Conservation (phyloP, 495 filamentous ascomycete species). For the Penicillium pancosmium region DNA sequence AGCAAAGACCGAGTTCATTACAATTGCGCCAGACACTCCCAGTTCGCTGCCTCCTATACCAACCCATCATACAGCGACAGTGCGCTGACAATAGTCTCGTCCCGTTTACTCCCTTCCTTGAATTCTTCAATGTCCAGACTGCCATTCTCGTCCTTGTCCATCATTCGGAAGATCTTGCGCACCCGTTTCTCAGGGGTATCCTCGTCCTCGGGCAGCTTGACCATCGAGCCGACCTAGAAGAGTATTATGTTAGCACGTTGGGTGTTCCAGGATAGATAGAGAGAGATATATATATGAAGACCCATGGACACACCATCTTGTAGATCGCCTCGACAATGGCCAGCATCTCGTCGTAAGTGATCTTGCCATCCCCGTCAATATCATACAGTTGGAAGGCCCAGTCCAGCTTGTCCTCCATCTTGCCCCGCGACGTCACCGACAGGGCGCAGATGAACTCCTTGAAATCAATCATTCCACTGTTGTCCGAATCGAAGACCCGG, state of each 20-base stretch:
- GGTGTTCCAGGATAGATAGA: background rate
- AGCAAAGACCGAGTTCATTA: constrained; percentile 9
- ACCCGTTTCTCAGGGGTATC: constrained; percentile 99
- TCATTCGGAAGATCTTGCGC: constrained; percentile 98
- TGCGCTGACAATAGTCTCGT: constrained; percentile 98
- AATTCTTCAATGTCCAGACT: constrained; percentile 94
- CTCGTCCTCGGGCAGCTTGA: constrained; percentile 97
- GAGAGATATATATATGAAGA: background rate
- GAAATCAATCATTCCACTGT: constrained; percentile 97
- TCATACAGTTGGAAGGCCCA: constrained; percentile 99
- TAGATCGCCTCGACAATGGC: constrained; percentile 99
- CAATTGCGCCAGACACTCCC: constrained; percentile 28
- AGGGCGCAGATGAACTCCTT: constrained; percentile 99
- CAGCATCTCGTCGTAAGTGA: constrained; percentile 98
- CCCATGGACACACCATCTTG: constrained; percentile 76
- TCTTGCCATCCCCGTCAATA: constrained; percentile 98
- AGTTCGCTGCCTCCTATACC: constrained; percentile 56
- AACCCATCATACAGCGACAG: constrained; percentile 95
- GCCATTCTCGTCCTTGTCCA: constrained; percentile 99
- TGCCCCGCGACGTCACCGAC: constrained; percentile 93
- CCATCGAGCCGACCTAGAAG: constrained; percentile 92
- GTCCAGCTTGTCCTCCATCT: constrained; percentile 99
- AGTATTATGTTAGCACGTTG: constrained; percentile 9
- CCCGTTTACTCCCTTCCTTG: constrained; percentile 97
- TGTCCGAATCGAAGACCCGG: constrained; percentile 97